phyloP scores from a whole-genome alignment of 1,284 basidiomycete species.

The Moesziomyces sp. region DNA sequence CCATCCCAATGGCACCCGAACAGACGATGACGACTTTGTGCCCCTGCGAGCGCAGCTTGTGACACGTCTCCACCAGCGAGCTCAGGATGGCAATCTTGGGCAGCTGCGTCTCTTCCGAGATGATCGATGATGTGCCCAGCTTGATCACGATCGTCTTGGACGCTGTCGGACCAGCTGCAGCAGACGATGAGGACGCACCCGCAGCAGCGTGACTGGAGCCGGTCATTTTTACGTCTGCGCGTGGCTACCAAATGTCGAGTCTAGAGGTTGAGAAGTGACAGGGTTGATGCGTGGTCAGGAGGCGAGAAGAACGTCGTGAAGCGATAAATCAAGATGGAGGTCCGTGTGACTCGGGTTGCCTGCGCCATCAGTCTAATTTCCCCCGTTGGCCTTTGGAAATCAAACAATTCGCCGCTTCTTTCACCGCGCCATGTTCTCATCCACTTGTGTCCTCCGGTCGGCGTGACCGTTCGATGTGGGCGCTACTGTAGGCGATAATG shows the following conservation, averaged over 20 bases:
- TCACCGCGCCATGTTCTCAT: conserved; percentile 1
- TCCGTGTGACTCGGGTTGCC: conserved; percentile 25
- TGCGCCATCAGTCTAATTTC: not conserved
- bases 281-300: too few relatives aligned
- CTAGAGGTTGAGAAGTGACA: too few relatives aligned
- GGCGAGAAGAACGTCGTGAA: conserved; percentile 20
- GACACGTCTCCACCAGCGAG: conserved; percentile 89
- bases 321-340: conserved; percentile 1
- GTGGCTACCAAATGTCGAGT: too few relatives aligned
- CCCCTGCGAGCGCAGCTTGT: conserved; percentile 79
- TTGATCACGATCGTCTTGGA: conserved; percentile 66
- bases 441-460: too few relatives aligned
- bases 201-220: conserved; percentile 1
- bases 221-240: conserved; percentile 4
- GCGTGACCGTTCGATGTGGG: not conserved
- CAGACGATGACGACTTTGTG: conserved; percentile 95
- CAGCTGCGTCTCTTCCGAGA: conserved; percentile 57
- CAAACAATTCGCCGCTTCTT: conserved; percentile 24
- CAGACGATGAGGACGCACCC: conserved; percentile 3
- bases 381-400: not conserved
- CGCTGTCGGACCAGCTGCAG: conserved; percentile 5
- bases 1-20: conserved; percentile 95
- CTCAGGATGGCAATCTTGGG: conserved; percentile 90
- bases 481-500: too few relatives aligned
- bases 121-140: conserved; percentile 66